Conservation (phyloP, 768 basidiomycete species). For the Kwoniella botswanensis region DNA sequence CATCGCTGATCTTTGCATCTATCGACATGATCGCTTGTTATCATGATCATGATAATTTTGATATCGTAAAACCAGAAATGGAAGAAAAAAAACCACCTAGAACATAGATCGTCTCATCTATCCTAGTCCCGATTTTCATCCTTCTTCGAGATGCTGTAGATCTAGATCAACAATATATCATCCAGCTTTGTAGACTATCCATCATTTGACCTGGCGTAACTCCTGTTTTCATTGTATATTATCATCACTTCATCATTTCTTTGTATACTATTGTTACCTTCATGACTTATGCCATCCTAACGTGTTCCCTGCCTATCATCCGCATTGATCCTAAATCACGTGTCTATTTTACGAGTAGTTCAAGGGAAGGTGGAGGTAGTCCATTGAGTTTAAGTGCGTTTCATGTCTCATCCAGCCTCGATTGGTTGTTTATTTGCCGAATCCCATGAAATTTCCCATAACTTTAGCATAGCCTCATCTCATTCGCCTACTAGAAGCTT, state of each 20-base stretch:
- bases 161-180: not conserved
- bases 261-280: too few species aligned
- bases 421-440: not conserved
- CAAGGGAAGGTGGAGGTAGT: not conserved
- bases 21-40: not conserved
- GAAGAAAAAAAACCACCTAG: conserved; percentile 24
- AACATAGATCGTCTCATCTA: not conserved
- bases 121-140: not conserved
- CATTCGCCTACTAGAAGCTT: not conserved
- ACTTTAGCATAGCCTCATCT: not conserved
- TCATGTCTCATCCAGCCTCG: not conserved
- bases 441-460: not conserved
- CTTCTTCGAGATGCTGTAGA: not conserved
- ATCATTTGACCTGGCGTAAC: too few species aligned
- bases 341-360: not conserved
- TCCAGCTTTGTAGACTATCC: too few species aligned
- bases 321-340: not conserved
- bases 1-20: not conserved
- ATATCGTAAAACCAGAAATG: conserved; percentile 19
- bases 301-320: too few species aligned
- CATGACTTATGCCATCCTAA: too few species aligned
- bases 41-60: not conserved
- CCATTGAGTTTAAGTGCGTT: not conserved
- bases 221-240: too few species aligned
- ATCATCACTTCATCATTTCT: too few species aligned